Conservation (phyloP, 2,329 filamentous ascomycete genomes). For the Scedosporium apiospermum region DNA sequence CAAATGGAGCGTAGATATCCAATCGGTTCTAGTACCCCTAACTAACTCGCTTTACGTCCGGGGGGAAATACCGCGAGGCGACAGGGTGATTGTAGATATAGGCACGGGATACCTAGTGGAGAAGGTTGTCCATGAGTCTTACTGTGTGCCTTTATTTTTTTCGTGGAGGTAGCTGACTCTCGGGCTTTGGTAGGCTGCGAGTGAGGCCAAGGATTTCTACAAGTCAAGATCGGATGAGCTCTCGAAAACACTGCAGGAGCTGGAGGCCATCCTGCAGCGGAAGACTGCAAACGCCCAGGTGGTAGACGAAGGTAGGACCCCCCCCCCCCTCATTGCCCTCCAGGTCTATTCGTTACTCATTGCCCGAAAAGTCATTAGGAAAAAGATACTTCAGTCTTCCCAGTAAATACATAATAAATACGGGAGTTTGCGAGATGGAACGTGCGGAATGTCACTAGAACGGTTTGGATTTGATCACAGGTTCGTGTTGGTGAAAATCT, state of each 20-base stretch:
- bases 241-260: slow-evolving; percentile 41
- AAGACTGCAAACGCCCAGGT: slow-evolving; percentile 81
- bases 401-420: background rate
- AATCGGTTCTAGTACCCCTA: slow-evolving; percentile 76
- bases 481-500: no score
- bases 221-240: slow-evolving; percentile 46
- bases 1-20: slow-evolving; percentile 18
- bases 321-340: background rate
- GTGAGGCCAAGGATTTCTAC: slow-evolving; percentile 47
- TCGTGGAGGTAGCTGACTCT: slow-evolving; percentile 1
- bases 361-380: slow-evolving; percentile 22
- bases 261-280: slow-evolving; percentile 46
- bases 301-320: slow-evolving; percentile 68
- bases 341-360: slow-evolving; percentile 7
- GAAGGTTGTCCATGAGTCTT: slow-evolving; percentile 50
- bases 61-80: slow-evolving; percentile 63
- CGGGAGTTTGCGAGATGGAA: no score
- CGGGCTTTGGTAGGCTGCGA: slow-evolving; percentile 30
- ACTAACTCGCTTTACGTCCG: slow-evolving; percentile 93
- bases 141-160: background rate
- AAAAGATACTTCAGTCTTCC: slow-evolving; percentile 23
- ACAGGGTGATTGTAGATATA: slow-evolving; percentile 80
- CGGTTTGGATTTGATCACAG: no score
- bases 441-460: no score
- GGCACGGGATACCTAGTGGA: slow-evolving; percentile 93